Evolutionary conservation across 2,329 filamentous ascomycete species (phyloP).

Genomic region (Rhinocladiella mackenziei): DNA sequence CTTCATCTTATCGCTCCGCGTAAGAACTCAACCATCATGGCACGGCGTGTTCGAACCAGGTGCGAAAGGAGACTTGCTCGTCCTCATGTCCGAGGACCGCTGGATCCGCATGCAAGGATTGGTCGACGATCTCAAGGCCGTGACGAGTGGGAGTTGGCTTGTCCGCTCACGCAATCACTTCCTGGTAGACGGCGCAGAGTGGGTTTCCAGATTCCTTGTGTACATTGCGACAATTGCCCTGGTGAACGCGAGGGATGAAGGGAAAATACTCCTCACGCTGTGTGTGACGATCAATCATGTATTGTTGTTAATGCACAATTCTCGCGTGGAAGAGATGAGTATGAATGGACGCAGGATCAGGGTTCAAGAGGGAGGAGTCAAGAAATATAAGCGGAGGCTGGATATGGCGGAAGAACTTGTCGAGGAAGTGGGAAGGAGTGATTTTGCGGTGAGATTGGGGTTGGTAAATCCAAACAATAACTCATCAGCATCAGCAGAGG

Average conservation of each 20-base stretch:
- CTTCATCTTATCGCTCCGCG: constrained; percentile 56
- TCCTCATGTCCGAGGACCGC: constrained; percentile 52
- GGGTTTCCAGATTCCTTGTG: constrained; percentile 52
- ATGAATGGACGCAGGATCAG: constrained; percentile 49
- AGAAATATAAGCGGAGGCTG: constrained; percentile 35
- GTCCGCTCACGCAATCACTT: constrained; percentile 50
- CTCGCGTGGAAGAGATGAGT: constrained; percentile 44
- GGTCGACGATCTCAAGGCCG: constrained; percentile 55
- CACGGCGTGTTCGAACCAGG: constrained; percentile 38
- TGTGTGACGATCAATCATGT: constrained; percentile 53
- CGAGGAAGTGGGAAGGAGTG: constrained; percentile 34
- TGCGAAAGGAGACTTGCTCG: constrained; percentile 46
- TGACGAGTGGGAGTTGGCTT: constrained; percentile 57
- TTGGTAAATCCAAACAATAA: constrained; percentile 32
- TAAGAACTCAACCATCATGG: constrained; percentile 42
- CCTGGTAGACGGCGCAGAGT: constrained; percentile 36
- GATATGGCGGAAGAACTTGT: constrained; percentile 40
- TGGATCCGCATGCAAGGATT: constrained; percentile 53
- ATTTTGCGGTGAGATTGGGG: constrained; percentile 40
- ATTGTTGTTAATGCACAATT: constrained; percentile 54
- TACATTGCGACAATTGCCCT: constrained; percentile 55
- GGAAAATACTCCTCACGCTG: constrained; percentile 50
- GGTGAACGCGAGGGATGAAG: constrained; percentile 53
- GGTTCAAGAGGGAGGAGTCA: constrained; percentile 23
- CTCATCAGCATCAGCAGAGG: no score